These are phyloP conservation scores for Linum trigynum DNA, from an alignment of 345 rosid genomes.

Conservation along the genomic window DNA sequence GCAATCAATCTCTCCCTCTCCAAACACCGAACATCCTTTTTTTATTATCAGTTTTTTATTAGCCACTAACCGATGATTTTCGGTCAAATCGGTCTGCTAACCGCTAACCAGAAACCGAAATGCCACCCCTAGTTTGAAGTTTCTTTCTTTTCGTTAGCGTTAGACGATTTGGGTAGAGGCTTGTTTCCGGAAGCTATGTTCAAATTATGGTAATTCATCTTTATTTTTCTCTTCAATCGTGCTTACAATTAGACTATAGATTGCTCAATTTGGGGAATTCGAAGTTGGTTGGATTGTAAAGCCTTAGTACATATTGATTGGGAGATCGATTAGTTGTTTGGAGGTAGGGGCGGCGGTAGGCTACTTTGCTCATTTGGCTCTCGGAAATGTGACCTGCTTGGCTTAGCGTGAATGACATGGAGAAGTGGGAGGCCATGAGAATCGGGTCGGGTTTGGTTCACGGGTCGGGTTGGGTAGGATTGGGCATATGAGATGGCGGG, in stretches of 20 bases:
- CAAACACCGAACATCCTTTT: too few relatives aligned
- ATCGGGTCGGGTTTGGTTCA: too few relatives aligned
- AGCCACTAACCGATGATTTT: too few relatives aligned
- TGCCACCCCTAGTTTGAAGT: neutral
- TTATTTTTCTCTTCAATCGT: neutral
- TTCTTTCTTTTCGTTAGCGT: neutral
- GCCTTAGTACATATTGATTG: neutral
- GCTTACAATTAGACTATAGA: neutral
- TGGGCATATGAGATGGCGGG: too few relatives aligned
- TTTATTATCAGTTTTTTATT: too few relatives aligned
- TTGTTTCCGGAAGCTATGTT: constrained; percentile 36
- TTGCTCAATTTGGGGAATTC: neutral
- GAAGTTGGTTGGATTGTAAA: neutral
- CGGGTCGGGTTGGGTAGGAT: too few relatives aligned
- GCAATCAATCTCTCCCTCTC: too few relatives aligned
- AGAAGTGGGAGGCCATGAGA: too few relatives aligned
- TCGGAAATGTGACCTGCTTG: neutral
- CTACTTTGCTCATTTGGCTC: too few relatives aligned
- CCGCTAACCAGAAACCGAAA: too few relatives aligned
- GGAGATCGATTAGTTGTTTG: neutral
- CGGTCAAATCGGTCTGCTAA: too few relatives aligned
- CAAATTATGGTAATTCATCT: constrained; percentile 50
- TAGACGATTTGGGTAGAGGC: constrained; percentile 3
- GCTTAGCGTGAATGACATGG: neutral
- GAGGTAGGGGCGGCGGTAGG: too few relatives aligned